phyloP scores from a whole-genome alignment of 306 rosid genomes.

The Carpinus viminea region DNA sequence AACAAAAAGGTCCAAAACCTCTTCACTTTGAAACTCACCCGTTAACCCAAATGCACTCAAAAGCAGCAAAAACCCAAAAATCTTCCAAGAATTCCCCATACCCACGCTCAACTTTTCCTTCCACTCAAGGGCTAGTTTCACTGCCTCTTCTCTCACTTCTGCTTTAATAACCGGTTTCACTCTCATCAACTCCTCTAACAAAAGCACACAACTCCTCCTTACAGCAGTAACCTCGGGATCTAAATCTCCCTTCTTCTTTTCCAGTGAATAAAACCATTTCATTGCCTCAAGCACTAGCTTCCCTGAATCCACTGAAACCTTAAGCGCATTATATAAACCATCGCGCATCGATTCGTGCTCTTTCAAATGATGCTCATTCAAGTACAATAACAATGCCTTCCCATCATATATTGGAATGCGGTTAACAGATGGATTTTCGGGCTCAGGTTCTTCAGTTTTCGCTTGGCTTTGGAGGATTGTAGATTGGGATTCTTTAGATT shows the following conservation, averaged over 20 bases:
- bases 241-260: background rate
- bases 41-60: constrained; percentile 34
- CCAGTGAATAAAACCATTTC: constrained; percentile 30
- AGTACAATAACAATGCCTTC: constrained; percentile 21
- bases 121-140: constrained; percentile 32
- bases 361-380: constrained; percentile 22
- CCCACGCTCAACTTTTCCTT: constrained; percentile 27
- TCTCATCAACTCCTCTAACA: constrained; percentile 40
- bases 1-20: constrained; percentile 26
- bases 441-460: background rate
- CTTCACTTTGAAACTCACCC: constrained; percentile 32
- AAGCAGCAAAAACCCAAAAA: constrained; percentile 36
- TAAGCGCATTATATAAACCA: constrained; percentile 10
- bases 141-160: constrained; percentile 28
- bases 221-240: constrained; percentile 11
- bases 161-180: constrained; percentile 20
- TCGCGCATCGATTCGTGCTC: constrained; percentile 30
- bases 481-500: background rate
- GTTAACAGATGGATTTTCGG: constrained; percentile 1
- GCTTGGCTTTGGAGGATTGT: background rate
- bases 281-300: constrained; percentile 41
- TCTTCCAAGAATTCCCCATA: constrained; percentile 22
- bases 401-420: constrained; percentile 28
- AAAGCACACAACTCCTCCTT: constrained; percentile 37
- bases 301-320: constrained; percentile 21